Evolutionary conservation across 352 stramenopile genomes (phyloP).

Genomic region (Globisporangium nagaii): DNA sequence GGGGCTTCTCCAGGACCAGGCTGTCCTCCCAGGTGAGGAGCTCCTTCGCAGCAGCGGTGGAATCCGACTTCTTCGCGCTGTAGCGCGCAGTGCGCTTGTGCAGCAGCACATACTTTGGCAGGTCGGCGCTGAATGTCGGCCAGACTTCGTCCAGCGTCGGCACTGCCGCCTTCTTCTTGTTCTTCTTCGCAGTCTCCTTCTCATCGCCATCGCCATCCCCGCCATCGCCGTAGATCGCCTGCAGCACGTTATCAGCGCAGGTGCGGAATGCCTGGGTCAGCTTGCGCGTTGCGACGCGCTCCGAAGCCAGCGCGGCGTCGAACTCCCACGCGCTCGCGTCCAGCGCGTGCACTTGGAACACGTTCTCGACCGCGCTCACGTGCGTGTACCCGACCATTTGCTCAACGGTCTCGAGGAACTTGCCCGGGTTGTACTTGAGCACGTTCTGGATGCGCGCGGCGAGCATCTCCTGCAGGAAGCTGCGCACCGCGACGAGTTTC

Average conservation of each 20-base stretch:
- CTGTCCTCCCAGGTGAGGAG: slow-evolving; percentile 33
- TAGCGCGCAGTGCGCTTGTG: slow-evolving; percentile 57
- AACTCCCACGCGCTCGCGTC: slow-evolving; percentile 31
- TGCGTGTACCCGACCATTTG: slow-evolving; percentile 39
- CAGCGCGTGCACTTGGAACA: slow-evolving; percentile 31
- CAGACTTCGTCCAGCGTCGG: slow-evolving; percentile 36
- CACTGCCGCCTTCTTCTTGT: background rate
- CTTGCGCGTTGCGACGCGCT: slow-evolving; percentile 14
- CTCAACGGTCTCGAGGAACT: slow-evolving; percentile 39
- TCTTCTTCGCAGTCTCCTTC: background rate
- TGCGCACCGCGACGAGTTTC: slow-evolving; percentile 9
- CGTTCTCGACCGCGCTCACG: slow-evolving; percentile 21
- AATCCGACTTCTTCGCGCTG: slow-evolving; percentile 8
- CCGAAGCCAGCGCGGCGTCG: slow-evolving; percentile 9
- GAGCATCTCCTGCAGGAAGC: slow-evolving; percentile 49
- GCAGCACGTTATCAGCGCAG: slow-evolving; percentile 30
- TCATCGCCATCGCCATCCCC: background rate
- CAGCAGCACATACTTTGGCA: slow-evolving; percentile 54
- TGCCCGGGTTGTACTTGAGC: slow-evolving; percentile 41
- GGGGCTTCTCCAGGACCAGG: slow-evolving; percentile 13
- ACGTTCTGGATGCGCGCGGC: slow-evolving; percentile 44
- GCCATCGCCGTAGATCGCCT: slow-evolving; percentile 12
- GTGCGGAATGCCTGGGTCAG: slow-evolving; percentile 22
- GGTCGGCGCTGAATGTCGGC: slow-evolving; percentile 31
- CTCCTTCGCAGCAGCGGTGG: slow-evolving; percentile 6